Evolutionary conservation across 2,329 filamentous ascomycete genomes (phyloP), one percentile per base, ranked within the genome.

Genomic region (Xylariaceae sp.): DNA sequence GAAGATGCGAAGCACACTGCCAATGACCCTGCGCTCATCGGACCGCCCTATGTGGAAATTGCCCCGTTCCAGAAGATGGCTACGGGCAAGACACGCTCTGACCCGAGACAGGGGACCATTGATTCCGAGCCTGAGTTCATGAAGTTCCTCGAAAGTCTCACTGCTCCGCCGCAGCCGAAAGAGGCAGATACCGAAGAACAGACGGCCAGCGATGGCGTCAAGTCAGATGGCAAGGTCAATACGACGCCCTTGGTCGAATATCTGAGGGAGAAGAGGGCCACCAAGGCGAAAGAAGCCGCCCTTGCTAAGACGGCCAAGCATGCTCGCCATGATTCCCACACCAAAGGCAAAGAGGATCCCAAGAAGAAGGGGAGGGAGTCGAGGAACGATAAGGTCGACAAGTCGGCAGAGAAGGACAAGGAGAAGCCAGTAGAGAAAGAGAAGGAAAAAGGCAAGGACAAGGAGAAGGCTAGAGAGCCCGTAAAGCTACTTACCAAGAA

Each of bases 111-210:
- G 60, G 92, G 90, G 37, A 95, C 88, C 3, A 97, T 98, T 50
- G 92, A 98, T 54, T 88, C 95, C 59, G 92, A 98, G 56, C 81
- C 87, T 0, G 92, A 97, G 53, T 98, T 96, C 54, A 94, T 96
- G 69, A 80, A 82, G 17, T 98, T 97, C 59, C 73, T 98, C 6
- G 85, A 94, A 60, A 84, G 78, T 38, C 73, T 97, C 32, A 94
- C 89, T 1, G 88, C 94, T 51, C 76, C 53, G 13, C 62, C 63
- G 7, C 65, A 66, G 1, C 54, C 66, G 4, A 75, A 70, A 36
- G 71, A 77, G n/a, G 52, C 59, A 9, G 67, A 73, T 12, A 60
- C 62, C 5, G 66, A 71, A n/a, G n/a, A n/a, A 9, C 55, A 76
- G 9, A 55, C 67, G 8, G 62, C 68, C 1, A 73, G 73, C 17